Conservation (phyloP, 345 rosid genomes). For the Gossypium bickii region DNA sequence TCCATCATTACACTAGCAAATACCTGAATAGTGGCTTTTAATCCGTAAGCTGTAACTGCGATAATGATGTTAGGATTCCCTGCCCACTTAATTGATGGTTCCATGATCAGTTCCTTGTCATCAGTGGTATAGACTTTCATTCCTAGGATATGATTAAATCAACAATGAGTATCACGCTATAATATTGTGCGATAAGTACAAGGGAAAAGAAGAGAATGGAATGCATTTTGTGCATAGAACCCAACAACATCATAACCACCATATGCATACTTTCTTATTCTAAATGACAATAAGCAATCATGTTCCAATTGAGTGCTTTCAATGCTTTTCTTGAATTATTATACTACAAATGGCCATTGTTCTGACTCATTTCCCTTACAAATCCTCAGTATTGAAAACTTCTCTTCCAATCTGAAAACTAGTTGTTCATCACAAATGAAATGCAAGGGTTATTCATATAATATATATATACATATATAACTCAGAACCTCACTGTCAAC, state of each 20-base stretch:
- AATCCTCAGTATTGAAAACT: background rate
- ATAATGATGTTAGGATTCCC: slow-evolving; percentile 78
- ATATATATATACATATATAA: background rate
- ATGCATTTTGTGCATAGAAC: background rate
- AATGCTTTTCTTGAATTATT: background rate
- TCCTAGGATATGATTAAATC: slow-evolving; percentile 37
- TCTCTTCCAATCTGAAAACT: background rate
- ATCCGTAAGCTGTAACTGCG: slow-evolving; percentile 81
- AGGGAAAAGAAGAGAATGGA: slow-evolving; percentile 3
- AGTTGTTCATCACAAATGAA: background rate
- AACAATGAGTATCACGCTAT: background rate
- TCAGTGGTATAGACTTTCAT: slow-evolving; percentile 88
- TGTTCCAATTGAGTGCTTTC: background rate
- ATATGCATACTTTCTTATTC: background rate
- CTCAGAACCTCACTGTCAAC: background rate
- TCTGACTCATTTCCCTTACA: background rate
- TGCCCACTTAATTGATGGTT: slow-evolving; percentile 82
- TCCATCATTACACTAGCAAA: slow-evolving; percentile 9
- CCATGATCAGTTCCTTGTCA: slow-evolving; percentile 96
- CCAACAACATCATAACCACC: background rate
- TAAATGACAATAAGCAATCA: background rate
- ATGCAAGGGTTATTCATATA: background rate
- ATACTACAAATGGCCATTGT: background rate
- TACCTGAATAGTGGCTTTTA: slow-evolving; percentile 86
- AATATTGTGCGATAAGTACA: background rate